Evolutionary conservation across 306 rosid genomes (phyloP), one percentile per base, ranked within the genome.

Genomic region (Dryas octopetala): DNA sequence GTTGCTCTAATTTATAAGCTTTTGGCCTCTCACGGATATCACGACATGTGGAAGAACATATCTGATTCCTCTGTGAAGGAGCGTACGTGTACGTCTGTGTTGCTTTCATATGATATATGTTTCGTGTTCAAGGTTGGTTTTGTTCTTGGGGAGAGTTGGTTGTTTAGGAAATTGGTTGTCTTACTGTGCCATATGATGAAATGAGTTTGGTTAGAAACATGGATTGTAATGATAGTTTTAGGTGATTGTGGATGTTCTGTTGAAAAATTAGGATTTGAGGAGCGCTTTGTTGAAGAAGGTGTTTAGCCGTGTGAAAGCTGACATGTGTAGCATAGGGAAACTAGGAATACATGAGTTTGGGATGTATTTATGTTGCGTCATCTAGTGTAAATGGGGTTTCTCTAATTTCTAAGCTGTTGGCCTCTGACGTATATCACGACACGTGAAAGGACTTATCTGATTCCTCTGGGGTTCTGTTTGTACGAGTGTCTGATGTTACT

Each of bases 1-100:
- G 47, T 38, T 9, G 5, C 19, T 13, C 7, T 62, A 6, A 62
- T 32, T 62, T 8, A 32, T 14, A 8, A 40, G 26, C 7, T 16
- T 41, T 63, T 63, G 28, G 41, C 13, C 49, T 40, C 12, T 15
- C 48, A 15, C 41, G 48, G 12, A 15, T 63, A n/a, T 62, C 41
- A 3, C 12, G 6, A 16, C 6, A 0, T 2, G 12, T 16, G 23
- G 49, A 41, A 4, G 48, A 41, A 63, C 41, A 54, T 71, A 54
- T 17, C 43, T 4, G 4, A 43, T 71, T 19, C 14, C 14, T 43
- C 4, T 53, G 40, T 44, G 6, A 23, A 95, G 93, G 99, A 91
- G 71, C 11, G 71, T 68, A 23, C 38, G 38, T 32, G 2, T 32
- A 2, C 38, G 38, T 32, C 38, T 32, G 38, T 32, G 55, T 68